phyloP scores from a whole-genome alignment of 2,329 filamentous ascomycete species.

The Boeremia exigua region DNA sequence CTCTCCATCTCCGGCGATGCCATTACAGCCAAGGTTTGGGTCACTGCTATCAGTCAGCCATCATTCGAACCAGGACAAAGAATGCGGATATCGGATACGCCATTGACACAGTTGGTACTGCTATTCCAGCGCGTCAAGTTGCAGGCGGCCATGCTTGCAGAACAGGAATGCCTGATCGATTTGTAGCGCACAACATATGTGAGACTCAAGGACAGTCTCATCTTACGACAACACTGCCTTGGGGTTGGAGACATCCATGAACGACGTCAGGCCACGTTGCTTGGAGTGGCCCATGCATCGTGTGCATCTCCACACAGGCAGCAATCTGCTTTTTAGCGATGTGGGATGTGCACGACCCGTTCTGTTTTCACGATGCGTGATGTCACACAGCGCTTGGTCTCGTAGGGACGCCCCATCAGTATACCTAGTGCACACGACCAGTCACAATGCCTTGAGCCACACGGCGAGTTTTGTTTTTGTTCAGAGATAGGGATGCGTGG shows the following conservation, averaged over 20 bases:
- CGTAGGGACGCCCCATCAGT: slow-evolving; percentile 3
- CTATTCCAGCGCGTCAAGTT: no score
- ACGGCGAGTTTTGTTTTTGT: background rate
- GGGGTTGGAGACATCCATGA: background rate
- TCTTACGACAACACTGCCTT: background rate
- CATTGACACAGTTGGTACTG: no score
- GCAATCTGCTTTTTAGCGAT: slow-evolving; percentile 18
- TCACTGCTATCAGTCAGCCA: background rate
- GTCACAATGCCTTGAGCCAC: background rate
- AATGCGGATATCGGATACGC: no score
- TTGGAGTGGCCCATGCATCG: slow-evolving; percentile 17
- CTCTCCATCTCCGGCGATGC: background rate
- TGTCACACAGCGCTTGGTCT: slow-evolving; percentile 23
- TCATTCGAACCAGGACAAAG: background rate
- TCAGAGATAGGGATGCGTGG: background rate
- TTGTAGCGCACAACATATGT: background rate
- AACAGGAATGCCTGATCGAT: background rate
- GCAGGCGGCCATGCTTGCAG: background rate
- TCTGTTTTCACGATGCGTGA: slow-evolving; percentile 30
- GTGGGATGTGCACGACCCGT: slow-evolving; percentile 11
- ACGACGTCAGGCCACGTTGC: slow-evolving; percentile 11
- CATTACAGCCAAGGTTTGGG: background rate
- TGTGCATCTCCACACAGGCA: slow-evolving; percentile 30
- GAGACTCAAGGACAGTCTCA: background rate
- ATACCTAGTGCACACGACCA: background rate